Base-by-base conservation (phyloP, 164 flowering plant species). In the Vitis labrusca region DNA sequence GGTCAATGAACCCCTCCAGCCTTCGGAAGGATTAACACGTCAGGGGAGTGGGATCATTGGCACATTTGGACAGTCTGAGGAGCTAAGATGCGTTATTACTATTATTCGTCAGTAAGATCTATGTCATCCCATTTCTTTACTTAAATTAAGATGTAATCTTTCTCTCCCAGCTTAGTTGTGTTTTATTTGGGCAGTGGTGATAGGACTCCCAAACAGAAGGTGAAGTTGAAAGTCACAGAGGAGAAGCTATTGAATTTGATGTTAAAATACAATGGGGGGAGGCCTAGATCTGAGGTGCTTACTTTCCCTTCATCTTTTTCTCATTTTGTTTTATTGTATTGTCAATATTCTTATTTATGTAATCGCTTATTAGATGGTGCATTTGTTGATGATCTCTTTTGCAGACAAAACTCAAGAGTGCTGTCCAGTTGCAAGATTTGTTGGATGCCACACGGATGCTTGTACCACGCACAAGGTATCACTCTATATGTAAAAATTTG, bases 151-250 rank as follows among this genome's bases (percentile, higher is more conserved):
- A 37, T 37, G 7, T 37, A 37, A 30, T 49, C 59, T 50, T 63
- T 14, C 52, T 63, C 56, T 66, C 55, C n/a, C 15, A 49, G 69
- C 61, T 63, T 50, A 10, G 44, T 59, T 19, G 10, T 53, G n/a
- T 67, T 61, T 61, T 67, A 11, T 32, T 32, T 65, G 61, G 30
- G 64, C 88, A 96, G 99, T 85, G 99, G 99, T 68, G 99, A 96
- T 81, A 89, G 99, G 80, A 96, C 99, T 61, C 97, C 99, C 53
- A 96, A 96, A 75, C 99, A 96, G 80, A 96, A 96, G 76, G 99
- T 96, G 73, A 96, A 96, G 74, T 72, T 96, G 85, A 93, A 89
- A 79, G 97, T 96, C 62, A 92, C 99, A 13, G 98, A 96, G 80
- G 99, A 93, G 72, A 96, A 87, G 73, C 85, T 96, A 49, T 78